Conservation (phyloP, 352 stramenopile genomes). For the Phytophthora syringae region DNA sequence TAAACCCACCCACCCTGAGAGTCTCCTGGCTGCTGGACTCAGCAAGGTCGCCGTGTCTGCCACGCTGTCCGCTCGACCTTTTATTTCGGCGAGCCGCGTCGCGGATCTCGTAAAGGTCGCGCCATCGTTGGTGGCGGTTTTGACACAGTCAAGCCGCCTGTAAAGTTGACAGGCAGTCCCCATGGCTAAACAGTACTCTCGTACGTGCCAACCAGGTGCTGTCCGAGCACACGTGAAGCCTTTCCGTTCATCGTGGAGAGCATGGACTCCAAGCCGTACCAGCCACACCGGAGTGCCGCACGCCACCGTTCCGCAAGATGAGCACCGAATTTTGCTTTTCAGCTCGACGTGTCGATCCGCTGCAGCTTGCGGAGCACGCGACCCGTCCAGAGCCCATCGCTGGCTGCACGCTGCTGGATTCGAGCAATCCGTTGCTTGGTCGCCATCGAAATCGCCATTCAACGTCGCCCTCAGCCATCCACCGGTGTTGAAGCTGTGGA, state of each 20-base stretch:
- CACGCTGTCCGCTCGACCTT: slow-evolving; percentile 14
- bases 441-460: slow-evolving; percentile 20
- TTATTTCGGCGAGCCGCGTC: slow-evolving; percentile 18
- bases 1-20: neutral
- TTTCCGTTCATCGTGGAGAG: neutral
- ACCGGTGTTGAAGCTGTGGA: neutral
- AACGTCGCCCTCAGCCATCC: neutral
- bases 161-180: too few species aligned
- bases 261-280: neutral
- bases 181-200: neutral
- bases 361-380: too few species aligned
- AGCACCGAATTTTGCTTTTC: slow-evolving; percentile 22
- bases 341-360: slow-evolving; percentile 16
- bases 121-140: slow-evolving; percentile 14
- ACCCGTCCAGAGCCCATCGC: slow-evolving; percentile 11
- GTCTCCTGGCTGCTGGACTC: too few species aligned
- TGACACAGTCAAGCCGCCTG: too few species aligned
- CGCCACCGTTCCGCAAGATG: slow-evolving; percentile 17
- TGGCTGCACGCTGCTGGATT: slow-evolving; percentile 19
- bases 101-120: slow-evolving; percentile 8
- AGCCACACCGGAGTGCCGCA: slow-evolving; percentile 6
- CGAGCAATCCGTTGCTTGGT: slow-evolving; percentile 26
- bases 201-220: neutral
- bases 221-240: neutral
- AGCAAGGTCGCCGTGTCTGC: neutral